Percentiles rank a stretch among this genome's conserved stretches.
Evolutionary conservation across 305 asterid species (phyloP).

Genomic region (Caryopteris hybrid): DNA sequence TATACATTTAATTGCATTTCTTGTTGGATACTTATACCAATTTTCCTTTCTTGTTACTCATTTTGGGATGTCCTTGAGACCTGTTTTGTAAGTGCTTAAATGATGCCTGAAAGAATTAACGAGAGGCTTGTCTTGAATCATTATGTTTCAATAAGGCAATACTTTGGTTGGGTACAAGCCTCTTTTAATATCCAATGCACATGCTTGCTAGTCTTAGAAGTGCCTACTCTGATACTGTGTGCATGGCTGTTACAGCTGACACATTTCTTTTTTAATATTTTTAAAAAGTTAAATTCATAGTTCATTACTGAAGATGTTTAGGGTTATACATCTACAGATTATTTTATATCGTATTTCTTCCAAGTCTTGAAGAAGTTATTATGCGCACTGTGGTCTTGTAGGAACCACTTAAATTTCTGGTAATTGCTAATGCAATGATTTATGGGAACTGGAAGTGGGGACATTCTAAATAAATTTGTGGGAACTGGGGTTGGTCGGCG

Average conservation of each 20-base stretch:
- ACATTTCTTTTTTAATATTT: background rate
- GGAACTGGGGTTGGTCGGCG: background rate
- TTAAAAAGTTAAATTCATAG: background rate
- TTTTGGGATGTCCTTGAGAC: background rate
- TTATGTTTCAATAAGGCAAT: background rate
- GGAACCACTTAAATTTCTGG: background rate
- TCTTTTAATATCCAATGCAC: background rate
- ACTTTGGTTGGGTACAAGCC: background rate
- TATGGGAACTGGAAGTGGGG: background rate
- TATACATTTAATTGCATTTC: background rate
- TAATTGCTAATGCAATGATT: background rate
- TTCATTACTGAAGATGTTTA: background rate
- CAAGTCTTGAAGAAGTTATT: background rate
- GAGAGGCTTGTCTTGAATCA: background rate
- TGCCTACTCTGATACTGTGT: background rate
- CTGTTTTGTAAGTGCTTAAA: background rate
- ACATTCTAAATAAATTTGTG: background rate
- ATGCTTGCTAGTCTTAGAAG: background rate
- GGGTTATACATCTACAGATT: background rate
- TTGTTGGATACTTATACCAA: background rate
- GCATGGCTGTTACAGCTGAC: background rate
- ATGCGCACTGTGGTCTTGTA: background rate
- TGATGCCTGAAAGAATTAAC: background rate
- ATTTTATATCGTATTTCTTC: background rate
- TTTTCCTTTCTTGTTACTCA: background rate